Percentiles rank a stretch among this genome's conserved stretches.
Conservation (phyloP, 225 moss, liverwort and hornwort species). For the Physcomitrium patens region DNA sequence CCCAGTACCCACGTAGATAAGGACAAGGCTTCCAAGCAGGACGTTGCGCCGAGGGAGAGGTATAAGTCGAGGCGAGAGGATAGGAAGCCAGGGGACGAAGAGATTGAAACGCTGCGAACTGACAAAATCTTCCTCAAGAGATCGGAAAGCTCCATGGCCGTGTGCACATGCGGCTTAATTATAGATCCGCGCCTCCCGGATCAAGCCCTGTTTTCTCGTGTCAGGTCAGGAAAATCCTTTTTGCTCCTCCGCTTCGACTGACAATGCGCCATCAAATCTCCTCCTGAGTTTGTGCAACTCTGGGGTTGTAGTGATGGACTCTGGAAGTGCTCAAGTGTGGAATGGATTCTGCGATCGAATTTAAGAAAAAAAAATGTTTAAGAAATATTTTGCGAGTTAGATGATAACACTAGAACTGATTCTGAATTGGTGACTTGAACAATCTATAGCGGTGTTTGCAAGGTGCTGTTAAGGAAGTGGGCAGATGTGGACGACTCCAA, state of each 20-base stretch:
- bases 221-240: conserved; percentile 38
- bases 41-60: conserved; percentile 26
- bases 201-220: conserved; percentile 30
- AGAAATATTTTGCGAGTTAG: no score
- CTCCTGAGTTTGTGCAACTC: neutral
- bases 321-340: neutral
- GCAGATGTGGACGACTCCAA: conserved; percentile 57
- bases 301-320: neutral
- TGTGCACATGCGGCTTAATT: conserved; percentile 41
- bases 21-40: conserved; percentile 12
- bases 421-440: neutral
- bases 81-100: conserved; percentile 24
- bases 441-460: conserved; percentile 73
- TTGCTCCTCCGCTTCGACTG: neutral
- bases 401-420: no score
- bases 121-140: conserved; percentile 39
- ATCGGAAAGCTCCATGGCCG: conserved; percentile 38
- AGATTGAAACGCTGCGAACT: conserved; percentile 34
- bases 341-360: neutral
- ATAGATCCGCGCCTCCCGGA: conserved; percentile 53
- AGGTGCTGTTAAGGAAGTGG: conserved; percentile 73
- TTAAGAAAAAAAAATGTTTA: no score
- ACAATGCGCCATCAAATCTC: neutral
- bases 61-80: conserved; percentile 57
- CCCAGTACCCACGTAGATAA: neutral